phyloP scores from a whole-genome alignment of 768 basidiomycete genomes.

The Plicaturopsis crispa region DNA sequence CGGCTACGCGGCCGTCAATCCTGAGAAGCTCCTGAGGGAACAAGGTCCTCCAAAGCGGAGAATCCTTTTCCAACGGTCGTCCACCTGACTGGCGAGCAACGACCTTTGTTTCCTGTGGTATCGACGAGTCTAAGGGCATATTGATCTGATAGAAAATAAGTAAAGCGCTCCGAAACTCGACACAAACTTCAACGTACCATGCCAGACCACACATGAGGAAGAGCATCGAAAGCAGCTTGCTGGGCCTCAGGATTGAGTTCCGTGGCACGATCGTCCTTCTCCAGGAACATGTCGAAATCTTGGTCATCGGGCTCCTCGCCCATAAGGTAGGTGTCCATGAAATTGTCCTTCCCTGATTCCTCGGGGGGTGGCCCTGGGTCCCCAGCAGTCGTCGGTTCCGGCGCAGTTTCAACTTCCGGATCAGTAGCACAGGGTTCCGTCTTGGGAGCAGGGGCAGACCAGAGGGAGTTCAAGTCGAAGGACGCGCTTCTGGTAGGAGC shows the following conservation, averaged over 20 bases:
- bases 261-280: conserved; percentile 53
- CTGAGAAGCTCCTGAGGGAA: conserved; percentile 65
- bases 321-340: conserved; percentile 32
- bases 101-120: conserved; percentile 59
- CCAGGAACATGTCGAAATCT: conserved; percentile 84
- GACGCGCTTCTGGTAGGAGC: conserved; percentile 36
- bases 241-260: conserved; percentile 31
- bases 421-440: conserved; percentile 10
- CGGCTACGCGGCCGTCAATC: conserved; percentile 81
- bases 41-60: conserved; percentile 65
- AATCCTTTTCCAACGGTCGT: conserved; percentile 44
- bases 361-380: conserved; percentile 12
- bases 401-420: conserved; percentile 4
- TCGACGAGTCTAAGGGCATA: conserved; percentile 73
- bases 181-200: conserved; percentile 58
- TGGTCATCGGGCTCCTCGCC: conserved; percentile 53
- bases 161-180: too few species aligned
- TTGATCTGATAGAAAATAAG: conserved; percentile 43
- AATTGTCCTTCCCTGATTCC: conserved; percentile 29
- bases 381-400: conserved; percentile 13
- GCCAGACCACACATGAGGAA: conserved; percentile 65
- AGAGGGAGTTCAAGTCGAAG: conserved; percentile 69
- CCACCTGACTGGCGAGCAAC: conserved; percentile 79
- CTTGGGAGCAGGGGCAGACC: conserved; percentile 45
- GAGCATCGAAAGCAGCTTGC: conserved; percentile 44